Base-by-base conservation (phyloP, 805 yeast species). In the Myxozyma monticola region DNA sequence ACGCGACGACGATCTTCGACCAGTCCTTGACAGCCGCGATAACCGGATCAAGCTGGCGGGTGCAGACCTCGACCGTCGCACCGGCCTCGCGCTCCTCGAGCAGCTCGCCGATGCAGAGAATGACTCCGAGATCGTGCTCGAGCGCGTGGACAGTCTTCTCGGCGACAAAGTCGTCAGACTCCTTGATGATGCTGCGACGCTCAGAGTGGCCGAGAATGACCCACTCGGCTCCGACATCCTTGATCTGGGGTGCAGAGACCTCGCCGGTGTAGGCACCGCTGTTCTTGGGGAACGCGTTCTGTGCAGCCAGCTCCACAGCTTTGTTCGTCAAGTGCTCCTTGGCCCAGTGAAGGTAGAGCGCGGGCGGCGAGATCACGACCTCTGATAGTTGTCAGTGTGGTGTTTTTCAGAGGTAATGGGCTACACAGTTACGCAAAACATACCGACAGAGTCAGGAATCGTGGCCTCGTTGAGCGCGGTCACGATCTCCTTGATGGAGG, bases 241-340 rank as follows among this genome's bases (percentile, higher is more conserved):
- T 84, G 69, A 91, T 72, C 74, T 88, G 86, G 55, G 78, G 81
- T 47, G 95, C 93, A 56, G 96, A 84, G 69, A 85, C 81, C 78
- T 93, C 99, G 72, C 99, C 99, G 59, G 99, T 93, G 87, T 70
- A 93, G 59, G 99, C 99, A 77, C 99, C 99, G 49, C 90, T 79
- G 60, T 81, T 83, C 81, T 88, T 88, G 70, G 77, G 73, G 74
- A 80, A 91, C 59, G 88, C 81, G 75, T 93, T 91, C 78, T 93
- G 99, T 56, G 95, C 96, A 69, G 91, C 84, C 49, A 93, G 79
- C 56, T 79, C 76, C 50, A 93, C 88, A 62, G 82, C 85, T 59
- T 81, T 68, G 54, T 71, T 65, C 72, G 82, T 85, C 68, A 77
- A 79, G 75, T 82, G 81, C 63, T 75, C 73, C 64, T 79, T 84